A percentile compares a stretch with the other conserved stretches of the same genome.
phyloP scores from a whole-genome alignment of 352 stramenopile genomes.

The Stephanocyclus meneghinianus region DNA sequence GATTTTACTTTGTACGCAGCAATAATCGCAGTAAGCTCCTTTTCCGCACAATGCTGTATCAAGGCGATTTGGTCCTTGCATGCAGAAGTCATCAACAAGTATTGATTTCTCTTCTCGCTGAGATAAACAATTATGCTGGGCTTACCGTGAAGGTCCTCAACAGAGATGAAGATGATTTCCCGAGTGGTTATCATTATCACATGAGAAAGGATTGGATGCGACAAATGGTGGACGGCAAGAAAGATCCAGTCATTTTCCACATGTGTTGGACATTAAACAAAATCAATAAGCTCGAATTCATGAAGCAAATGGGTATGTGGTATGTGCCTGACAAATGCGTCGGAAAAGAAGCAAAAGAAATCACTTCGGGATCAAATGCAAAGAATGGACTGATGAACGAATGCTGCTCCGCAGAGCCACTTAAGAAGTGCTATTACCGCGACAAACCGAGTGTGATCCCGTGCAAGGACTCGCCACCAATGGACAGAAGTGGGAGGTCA shows the following conservation, averaged over 20 bases:
- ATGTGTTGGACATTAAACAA: constrained; percentile 85
- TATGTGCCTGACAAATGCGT: constrained; percentile 71
- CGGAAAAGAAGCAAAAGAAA: constrained; percentile 42
- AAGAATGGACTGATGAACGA: constrained; percentile 6
- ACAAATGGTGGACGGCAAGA: constrained; percentile 51
- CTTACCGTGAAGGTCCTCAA: constrained; percentile 78
- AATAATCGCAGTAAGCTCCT: constrained; percentile 69
- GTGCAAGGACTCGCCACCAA: constrained; percentile 66
- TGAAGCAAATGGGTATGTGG: constrained; percentile 82
- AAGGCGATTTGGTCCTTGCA: constrained; percentile 70
- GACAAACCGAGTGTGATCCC: constrained; percentile 78
- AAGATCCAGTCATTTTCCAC: constrained; percentile 76
- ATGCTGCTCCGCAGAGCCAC: constrained; percentile 61
- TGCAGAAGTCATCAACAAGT: constrained; percentile 75
- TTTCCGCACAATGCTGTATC: constrained; percentile 69
- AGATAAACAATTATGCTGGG: constrained; percentile 69
- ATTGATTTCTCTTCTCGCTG: constrained; percentile 68
- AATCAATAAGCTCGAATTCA: constrained; percentile 81
- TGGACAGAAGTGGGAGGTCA: constrained; percentile 52
- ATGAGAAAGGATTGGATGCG: constrained; percentile 65
- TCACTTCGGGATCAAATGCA: constrained; percentile 10
- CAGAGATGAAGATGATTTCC: constrained; percentile 54
- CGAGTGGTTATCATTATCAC: constrained; percentile 75
- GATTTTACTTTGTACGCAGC: constrained; percentile 81
- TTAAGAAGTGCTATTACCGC: constrained; percentile 64